phyloP scores from a whole-genome alignment of 2,329 filamentous ascomycete species.

The Neonectria ditissima region DNA sequence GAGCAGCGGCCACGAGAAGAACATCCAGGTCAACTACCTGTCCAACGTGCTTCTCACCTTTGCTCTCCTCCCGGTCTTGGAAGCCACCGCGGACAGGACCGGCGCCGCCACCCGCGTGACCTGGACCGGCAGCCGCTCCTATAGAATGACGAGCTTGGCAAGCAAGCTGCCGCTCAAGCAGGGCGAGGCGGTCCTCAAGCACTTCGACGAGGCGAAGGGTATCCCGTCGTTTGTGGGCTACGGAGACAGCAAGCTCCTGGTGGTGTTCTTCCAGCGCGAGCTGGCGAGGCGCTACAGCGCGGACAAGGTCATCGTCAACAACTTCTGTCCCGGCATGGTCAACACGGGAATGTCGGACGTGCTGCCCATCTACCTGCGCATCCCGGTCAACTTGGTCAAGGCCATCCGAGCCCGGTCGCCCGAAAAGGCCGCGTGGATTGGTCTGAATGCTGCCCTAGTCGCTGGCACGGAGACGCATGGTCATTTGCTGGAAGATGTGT shows the following conservation, averaged over 20 bases:
- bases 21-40: constrained; percentile 45
- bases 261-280: constrained; percentile 34
- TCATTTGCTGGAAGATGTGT: constrained; percentile 25
- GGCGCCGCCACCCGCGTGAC: constrained; percentile 26
- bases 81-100: constrained; percentile 24
- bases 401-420: constrained; percentile 21
- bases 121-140: constrained; percentile 35
- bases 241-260: constrained; percentile 31
- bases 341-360: constrained; percentile 23
- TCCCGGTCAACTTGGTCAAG: constrained; percentile 11
- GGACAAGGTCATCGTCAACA: constrained; percentile 33
- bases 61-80: constrained; percentile 35
- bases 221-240: constrained; percentile 13
- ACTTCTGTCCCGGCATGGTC: constrained; percentile 31
- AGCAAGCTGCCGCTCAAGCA: constrained; percentile 2
- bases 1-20: constrained; percentile 38
- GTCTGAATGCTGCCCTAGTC: constrained; percentile 32
- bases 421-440: constrained; percentile 31
- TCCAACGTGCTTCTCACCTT: constrained; percentile 43
- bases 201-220: constrained; percentile 17
- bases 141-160: constrained; percentile 19
- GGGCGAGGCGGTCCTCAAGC: constrained; percentile 9
- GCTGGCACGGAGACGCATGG: constrained; percentile 33
- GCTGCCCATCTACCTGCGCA: constrained; percentile 29
- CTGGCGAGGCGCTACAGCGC: constrained; percentile 20